phyloP scores from a whole-genome alignment of 495 filamentous ascomycete genomes.

The Aspergillus mulundensis region DNA sequence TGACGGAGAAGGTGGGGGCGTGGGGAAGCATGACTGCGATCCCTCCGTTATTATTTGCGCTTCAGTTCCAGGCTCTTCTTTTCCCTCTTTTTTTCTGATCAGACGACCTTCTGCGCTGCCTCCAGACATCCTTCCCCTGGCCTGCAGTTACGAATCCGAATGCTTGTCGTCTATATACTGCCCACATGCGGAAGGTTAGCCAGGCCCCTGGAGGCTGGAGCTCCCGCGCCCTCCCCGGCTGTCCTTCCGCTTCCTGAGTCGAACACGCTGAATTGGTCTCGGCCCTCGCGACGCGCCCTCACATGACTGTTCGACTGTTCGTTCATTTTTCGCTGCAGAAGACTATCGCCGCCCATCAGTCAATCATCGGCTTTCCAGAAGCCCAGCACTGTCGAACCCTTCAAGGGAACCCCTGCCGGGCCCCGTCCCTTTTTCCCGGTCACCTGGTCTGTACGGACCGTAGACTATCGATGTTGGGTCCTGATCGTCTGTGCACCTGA shows the following conservation, averaged over 20 bases:
- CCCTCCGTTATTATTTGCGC: conserved; percentile 3
- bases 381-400: not conserved
- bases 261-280: not conserved
- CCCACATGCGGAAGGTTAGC: conserved; percentile 8
- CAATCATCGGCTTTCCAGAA: not conserved
- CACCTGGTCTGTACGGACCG: not conserved
- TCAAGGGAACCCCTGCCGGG: not conserved
- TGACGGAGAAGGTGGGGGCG: conserved; percentile 27
- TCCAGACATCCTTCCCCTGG: conserved; percentile 3
- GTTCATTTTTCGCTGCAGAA: not conserved
- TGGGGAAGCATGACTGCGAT: conserved; percentile 17
- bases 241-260: not conserved
- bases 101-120: conserved; percentile 29
- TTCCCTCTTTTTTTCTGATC: conserved; percentile 40
- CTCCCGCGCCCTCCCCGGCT: not conserved
- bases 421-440: conserved; percentile 3
- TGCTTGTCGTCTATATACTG: not conserved
- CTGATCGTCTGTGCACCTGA: conserved; percentile 42
- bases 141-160: conserved; percentile 1
- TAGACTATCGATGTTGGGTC: not conserved
- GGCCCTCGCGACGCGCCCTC: not conserved
- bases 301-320: conserved; percentile 4
- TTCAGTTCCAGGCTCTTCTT: conserved; percentile 9
- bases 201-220: not conserved
- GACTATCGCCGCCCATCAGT: not conserved